Evolutionary conservation across 2,329 filamentous ascomycete genomes (phyloP), one percentile per base, ranked within the genome.

Genomic region (Massarina eburnea): DNA sequence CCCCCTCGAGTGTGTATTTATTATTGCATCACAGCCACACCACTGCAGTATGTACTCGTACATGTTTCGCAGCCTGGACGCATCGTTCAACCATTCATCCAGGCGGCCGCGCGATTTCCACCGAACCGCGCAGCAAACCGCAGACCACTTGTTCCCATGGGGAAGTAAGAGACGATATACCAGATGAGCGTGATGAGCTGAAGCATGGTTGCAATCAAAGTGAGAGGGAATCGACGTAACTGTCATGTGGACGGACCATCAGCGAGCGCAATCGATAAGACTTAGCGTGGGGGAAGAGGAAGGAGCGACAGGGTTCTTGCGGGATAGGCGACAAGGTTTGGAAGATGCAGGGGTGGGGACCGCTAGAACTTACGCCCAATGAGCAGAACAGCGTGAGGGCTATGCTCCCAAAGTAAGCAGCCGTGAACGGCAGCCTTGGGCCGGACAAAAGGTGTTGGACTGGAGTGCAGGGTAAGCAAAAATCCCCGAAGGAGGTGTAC

Each of bases 81-180:
- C n/a, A n/a, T n/a, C n/a, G n/a, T 43, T 59, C 43, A 96, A 48
- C 88, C 85, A 38, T 82, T 85, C 82, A 96, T 86, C 94, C 92
- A 97, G 42, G 91, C 82, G 4, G 89, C 82, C 29, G 95, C 88
- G 64, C 91, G 82, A 65, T 85, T 86, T 17, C 87, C 89, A 18
- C 92, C 94, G 66, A 96, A 94, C 3, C 84, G 84, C 34, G 91
- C 89, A 46, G 91, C 91, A 57, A 96, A 83, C 48, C 92, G 86
- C 55, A 99, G 75, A 33, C 94, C 90, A 44, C 86, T 88, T 46
- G 88, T 89, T 32, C 94, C 94, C 91, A 97, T 96, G 20, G 94
- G 94, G 64, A 97, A 97, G 72, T 99, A 99, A 73, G 89, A 95
- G 71, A 97, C 85, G 37, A 96, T 79, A 73, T 97, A 97, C 92